Base-by-base conservation (phyloP, 2,329 filamentous ascomycete species). In the Onygenales sp. region DNA sequence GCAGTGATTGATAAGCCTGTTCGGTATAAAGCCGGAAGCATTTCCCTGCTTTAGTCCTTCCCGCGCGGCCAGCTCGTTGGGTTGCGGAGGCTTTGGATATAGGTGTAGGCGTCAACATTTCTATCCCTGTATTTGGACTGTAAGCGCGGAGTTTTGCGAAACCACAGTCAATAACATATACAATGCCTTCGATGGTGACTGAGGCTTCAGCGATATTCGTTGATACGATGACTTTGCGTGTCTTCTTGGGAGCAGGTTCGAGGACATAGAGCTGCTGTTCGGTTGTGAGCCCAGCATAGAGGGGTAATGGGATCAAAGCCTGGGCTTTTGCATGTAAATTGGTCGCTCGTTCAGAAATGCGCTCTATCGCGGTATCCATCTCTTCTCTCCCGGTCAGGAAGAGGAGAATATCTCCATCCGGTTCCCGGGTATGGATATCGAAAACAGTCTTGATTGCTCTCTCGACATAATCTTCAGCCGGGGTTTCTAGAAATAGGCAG, bases 191-290 rank as follows among this genome's bases (percentile, higher is more conserved):
- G 53, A 97, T 94, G 13, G 93, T 97, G 43, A 98, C 86, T 1
- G 89, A 95, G 4, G 93, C 92, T 74, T 98, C 93, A 10, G 93
- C 90, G 59, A 97, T 96, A 66, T 97, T 97, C 55, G 93, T 97
- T 3, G 89, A 86, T 59, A 96, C 85, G 38, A 98, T 87, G 41
- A 96, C 87, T 66, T 97, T 97, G 43, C 93, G 81, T 1, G 85
- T 91, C 55, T 91, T 85, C 56, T 88, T 84, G 0, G 88, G 83
- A 2, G 90, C 76, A 52, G 86, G 83, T 62, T 95, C 89, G 66
- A 97, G 97, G 42, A 97, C 86, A 59, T 91, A 91, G 83, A 95
- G 92, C 66, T 97, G 93, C 64, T 96, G 85, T 59, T 96, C 91
- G 7, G 86, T 89, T 2, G 89, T 83, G 5, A 97, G 78, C 2